These are phyloP conservation scores for Wickerhamomyces ciferrii DNA, from an alignment of 805 yeast genomes.

Conservation along the genomic window DNA sequence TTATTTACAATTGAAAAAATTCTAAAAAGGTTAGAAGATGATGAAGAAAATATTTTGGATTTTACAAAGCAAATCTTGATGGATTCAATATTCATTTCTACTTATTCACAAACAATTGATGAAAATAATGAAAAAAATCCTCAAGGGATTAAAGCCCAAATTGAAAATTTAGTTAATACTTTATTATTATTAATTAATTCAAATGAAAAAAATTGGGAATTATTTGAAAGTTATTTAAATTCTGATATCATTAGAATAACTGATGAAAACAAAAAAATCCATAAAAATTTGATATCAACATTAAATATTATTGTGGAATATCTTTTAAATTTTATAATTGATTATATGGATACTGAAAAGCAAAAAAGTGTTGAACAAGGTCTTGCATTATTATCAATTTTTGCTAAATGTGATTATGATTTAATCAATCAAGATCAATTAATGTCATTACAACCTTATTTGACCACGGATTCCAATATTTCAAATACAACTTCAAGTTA, in stretches of 20 bases:
- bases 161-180: constrained; percentile 14
- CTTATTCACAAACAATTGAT: neutral
- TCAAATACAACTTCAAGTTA: constrained; percentile 37
- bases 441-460: constrained; percentile 56
- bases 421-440: constrained; percentile 66
- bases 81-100: constrained; percentile 29
- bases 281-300: constrained; percentile 13
- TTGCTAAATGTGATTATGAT: constrained; percentile 47
- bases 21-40: constrained; percentile 58
- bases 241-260: constrained; percentile 33
- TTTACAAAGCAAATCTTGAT: constrained; percentile 32
- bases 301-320: constrained; percentile 27
- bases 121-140: constrained; percentile 1
- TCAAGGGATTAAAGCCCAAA: constrained; percentile 1
- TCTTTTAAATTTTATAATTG: constrained; percentile 31
- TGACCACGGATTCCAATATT: constrained; percentile 42
- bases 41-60: constrained; percentile 51
- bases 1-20: constrained; percentile 44
- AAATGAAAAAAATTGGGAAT: constrained; percentile 33
- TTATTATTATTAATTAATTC: constrained; percentile 31
- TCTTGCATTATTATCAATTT: constrained; percentile 47
- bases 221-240: constrained; percentile 43
- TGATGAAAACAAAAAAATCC: constrained; percentile 13
- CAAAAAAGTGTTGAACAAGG: constrained; percentile 25
- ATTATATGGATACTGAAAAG: constrained; percentile 23